Conservation (phyloP, 2,329 filamentous ascomycete species). For the Epichloe gansuensis region DNA sequence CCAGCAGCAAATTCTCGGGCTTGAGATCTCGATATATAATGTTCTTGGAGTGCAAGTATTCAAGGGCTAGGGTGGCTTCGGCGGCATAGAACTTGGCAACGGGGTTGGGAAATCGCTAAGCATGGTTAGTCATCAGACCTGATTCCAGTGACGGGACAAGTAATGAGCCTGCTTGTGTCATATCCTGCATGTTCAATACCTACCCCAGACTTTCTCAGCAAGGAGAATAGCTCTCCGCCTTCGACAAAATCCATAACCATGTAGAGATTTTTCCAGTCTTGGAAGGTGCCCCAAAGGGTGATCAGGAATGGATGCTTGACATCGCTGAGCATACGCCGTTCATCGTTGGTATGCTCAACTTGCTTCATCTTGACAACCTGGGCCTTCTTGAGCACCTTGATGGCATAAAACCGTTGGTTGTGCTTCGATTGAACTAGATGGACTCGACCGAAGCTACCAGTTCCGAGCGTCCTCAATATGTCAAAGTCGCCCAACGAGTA, state of each 20-base stretch:
- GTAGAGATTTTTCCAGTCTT: slow-evolving; percentile 89
- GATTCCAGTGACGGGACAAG: not conserved
- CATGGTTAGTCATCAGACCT: not conserved
- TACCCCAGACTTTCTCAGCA: slow-evolving; percentile 86
- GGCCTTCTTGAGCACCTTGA: slow-evolving; percentile 96
- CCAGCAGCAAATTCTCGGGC: slow-evolving; percentile 82
- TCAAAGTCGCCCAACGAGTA: slow-evolving; percentile 87
- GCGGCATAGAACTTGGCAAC: slow-evolving; percentile 99
- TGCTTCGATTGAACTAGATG: slow-evolving; percentile 96
- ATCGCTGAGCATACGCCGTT: slow-evolving; percentile 86
- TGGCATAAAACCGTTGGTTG: slow-evolving; percentile 94
- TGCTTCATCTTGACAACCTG: slow-evolving; percentile 99
- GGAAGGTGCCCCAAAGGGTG: slow-evolving; percentile 96
- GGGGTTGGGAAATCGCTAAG: slow-evolving; percentile 89
- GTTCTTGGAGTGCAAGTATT: slow-evolving; percentile 87
- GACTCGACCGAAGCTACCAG: slow-evolving; percentile 91
- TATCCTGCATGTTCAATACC: slow-evolving; percentile 15
- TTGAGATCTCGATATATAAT: slow-evolving; percentile 98
- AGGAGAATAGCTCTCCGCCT: slow-evolving; percentile 90
- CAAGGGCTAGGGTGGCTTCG: slow-evolving; percentile 87
- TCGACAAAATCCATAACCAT: slow-evolving; percentile 99
- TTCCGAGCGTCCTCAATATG: slow-evolving; percentile 82
- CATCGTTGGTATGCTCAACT: slow-evolving; percentile 97
- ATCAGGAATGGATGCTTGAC: slow-evolving; percentile 97
- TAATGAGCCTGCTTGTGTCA: not conserved